Evolutionary conservation across 2,329 filamentous ascomycete species (phyloP).

Genomic region (Talaromyces sp.): DNA sequence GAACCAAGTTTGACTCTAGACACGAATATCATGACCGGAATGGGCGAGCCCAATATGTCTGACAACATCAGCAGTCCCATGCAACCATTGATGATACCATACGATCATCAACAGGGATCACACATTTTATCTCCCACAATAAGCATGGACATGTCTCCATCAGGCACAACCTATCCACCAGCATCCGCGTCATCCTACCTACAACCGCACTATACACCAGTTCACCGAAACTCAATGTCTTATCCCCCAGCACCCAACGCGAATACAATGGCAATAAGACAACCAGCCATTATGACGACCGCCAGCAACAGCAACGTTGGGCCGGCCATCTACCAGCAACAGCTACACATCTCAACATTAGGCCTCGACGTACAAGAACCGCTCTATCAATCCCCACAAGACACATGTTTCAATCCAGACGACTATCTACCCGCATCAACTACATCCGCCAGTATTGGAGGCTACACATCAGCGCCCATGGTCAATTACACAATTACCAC

Average conservation of each 20-base stretch:
- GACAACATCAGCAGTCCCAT: not conserved
- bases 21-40: not conserved
- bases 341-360: conserved; percentile 25
- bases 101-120: not conserved
- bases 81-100: conserved; percentile 1
- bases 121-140: conserved; percentile 5
- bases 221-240: conserved; percentile 21
- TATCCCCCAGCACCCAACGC: conserved; percentile 25
- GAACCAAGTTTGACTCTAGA: not conserved
- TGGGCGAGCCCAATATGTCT: not conserved
- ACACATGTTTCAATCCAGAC: conserved; percentile 21
- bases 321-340: not conserved
- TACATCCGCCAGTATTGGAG: not conserved
- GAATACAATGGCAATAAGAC: conserved; percentile 5
- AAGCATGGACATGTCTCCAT: conserved; percentile 1
- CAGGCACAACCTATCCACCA: conserved; percentile 15
- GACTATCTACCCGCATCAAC: conserved; percentile 19
- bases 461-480: conserved; percentile 15
- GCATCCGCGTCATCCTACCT: not conserved
- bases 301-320: not conserved
- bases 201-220: conserved; percentile 15
- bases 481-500: conserved; percentile 16
- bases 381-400: conserved; percentile 28
- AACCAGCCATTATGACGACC: conserved; percentile 6
- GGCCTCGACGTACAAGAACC: conserved; percentile 24